Evolutionary conservation across 441 rosid species (phyloP), one percentile per base, ranked within the genome.

Genomic region (Populus hybrid): DNA sequence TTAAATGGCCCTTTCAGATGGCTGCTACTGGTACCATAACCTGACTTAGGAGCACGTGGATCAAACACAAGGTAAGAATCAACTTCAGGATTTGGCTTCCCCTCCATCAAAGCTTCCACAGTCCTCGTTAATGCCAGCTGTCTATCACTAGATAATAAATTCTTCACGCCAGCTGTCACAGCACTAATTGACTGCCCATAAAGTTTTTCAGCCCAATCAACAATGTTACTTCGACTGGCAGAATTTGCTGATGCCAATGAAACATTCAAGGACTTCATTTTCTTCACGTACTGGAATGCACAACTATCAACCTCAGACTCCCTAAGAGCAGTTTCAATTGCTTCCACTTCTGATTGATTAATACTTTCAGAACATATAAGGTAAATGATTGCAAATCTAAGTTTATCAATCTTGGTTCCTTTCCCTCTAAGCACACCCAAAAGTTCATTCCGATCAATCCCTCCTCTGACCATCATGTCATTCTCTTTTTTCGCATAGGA

Each of bases 181-280:
- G 95, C 98, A 80, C 97, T 90, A 64, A 95, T 84, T 16, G 98
- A 95, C 78, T 93, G 98, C 73, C 98, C 99, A 57, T 95, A 95
- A 12, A 95, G 92, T 79, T 92, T 93, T 89, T 91, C 99, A 5
- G 99, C 99, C 98, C 99, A 95, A 86, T 95, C 98, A 75, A 95
- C 99, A 80, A 95, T 92, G 88, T 95, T 95, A 83, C 82, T 92
- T 86, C 97, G 87, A 83, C 97, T 94, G 1, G 97, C 95, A 70
- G 98, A 91, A 78, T 85, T 95, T n/a, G 97, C 92, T n/a, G 98
- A 89, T 78, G 97, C 94, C 74, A 95, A 82, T 21, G 97, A 90
- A 23, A 95, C 95, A 79, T 93, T 94, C 81, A 95, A 84, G 42
- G 97, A 88, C 85, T 90, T 92, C 77, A 94, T 95, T 89, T 95